Percentiles rank a stretch among this genome's conserved stretches.
phyloP scores from a whole-genome alignment of 257 asterid species.

The Gardenia jasminoides region DNA sequence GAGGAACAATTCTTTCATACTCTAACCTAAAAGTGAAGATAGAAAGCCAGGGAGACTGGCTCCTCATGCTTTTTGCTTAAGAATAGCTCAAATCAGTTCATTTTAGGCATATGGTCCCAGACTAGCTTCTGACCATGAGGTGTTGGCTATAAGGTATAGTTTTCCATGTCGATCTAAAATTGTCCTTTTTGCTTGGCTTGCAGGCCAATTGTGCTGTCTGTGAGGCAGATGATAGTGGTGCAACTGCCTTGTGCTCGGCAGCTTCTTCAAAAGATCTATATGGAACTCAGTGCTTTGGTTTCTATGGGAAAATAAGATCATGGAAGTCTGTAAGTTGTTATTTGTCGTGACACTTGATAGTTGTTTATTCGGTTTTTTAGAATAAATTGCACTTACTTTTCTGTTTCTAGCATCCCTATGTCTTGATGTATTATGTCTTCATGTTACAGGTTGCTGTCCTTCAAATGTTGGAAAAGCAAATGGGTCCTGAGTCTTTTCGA shows the following conservation, averaged over 20 bases:
- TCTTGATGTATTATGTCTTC: constrained; percentile 17
- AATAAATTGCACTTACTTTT: background rate
- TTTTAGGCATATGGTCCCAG: background rate
- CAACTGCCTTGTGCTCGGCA: constrained; percentile 79
- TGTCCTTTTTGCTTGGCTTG: constrained; percentile 23
- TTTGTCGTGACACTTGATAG: constrained; percentile 14
- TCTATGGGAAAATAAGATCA: constrained; percentile 93
- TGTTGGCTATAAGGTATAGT: background rate
- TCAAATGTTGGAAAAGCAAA: constrained; percentile 98
- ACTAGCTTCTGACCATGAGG: background rate
- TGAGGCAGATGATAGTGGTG: constrained; percentile 93
- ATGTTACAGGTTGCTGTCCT: constrained; percentile 78
- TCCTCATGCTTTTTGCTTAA: background rate
- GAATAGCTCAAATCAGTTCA: background rate
- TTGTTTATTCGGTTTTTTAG: constrained; percentile 2
- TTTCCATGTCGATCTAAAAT: background rate
- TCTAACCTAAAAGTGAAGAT: background rate
- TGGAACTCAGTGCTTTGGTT: constrained; percentile 91
- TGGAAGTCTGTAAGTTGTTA: constrained; percentile 88
- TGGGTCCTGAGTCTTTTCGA: constrained; percentile 99
- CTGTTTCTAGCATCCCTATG: background rate
- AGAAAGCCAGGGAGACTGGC: background rate
- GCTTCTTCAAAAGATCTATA: constrained; percentile 83
- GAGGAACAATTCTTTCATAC: background rate
- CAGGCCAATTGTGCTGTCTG: constrained; percentile 97